A percentile compares a stretch with the other conserved stretches of the same genome.
Conservation (phyloP, 805 yeast species). For the Starmerella apis region DNA sequence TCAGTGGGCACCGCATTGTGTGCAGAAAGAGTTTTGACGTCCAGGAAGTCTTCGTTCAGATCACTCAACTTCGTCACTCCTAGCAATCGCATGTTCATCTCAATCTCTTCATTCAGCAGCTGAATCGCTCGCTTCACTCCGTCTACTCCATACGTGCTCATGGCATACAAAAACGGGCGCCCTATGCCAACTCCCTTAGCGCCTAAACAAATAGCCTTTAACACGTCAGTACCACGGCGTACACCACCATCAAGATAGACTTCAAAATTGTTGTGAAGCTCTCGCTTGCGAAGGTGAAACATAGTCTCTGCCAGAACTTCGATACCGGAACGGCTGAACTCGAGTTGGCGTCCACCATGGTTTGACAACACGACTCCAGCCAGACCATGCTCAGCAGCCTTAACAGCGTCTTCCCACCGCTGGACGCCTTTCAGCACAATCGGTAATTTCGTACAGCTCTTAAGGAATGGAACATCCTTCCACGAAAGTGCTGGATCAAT, state of each 20-base stretch:
- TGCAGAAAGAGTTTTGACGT: conserved; percentile 39
- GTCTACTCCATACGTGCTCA: conserved; percentile 68
- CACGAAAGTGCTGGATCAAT: conserved; percentile 48
- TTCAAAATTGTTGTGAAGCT: conserved; percentile 41
- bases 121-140: conserved; percentile 61
- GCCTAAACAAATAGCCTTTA: conserved; percentile 67
- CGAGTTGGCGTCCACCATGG: conserved; percentile 86
- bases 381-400: conserved; percentile 60
- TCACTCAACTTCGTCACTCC: conserved; percentile 58
- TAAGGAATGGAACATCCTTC: conserved; percentile 3
- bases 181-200: conserved; percentile 70
- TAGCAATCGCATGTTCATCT: conserved; percentile 66
- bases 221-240: conserved; percentile 64
- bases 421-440: conserved; percentile 76
- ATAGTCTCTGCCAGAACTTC: conserved; percentile 58
- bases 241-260: conserved; percentile 69
- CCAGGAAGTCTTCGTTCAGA: conserved; percentile 52
- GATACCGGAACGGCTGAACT: conserved; percentile 67
- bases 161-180: conserved; percentile 64
- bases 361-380: conserved; percentile 76
- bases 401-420: conserved; percentile 63
- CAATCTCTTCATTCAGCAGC: conserved; percentile 57
- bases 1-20: conserved; percentile 24
- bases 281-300: conserved; percentile 34
- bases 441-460: conserved; percentile 12